Evolutionary conservation across 2,329 filamentous ascomycete genomes (phyloP), one percentile per base, ranked within the genome.

Genomic region (Colletotrichum lentis): DNA sequence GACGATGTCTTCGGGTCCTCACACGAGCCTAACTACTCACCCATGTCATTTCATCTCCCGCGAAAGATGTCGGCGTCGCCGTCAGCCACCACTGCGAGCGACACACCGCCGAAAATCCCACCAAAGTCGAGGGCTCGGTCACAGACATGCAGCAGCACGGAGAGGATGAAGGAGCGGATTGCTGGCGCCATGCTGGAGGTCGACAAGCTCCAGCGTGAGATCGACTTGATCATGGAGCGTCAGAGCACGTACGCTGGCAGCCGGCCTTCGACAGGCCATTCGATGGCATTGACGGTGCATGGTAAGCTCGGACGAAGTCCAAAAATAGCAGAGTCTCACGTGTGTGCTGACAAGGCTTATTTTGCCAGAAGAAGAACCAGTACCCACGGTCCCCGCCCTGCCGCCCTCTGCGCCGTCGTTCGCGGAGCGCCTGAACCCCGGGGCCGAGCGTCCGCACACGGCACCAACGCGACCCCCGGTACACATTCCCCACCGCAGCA

Each of bases 211-310:
- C 82, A 90, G 75, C 83, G 82, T 65, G 82, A 88, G 71, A 88
- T 90, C 61, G 85, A 90, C 60, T 82, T 85, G 58, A 80, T 86
- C 24, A 83, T 88, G 27, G 86, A 89, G 78, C 83, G 86, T 67
- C 86, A 88, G 76, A 90, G 85, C 75, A 76, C 88, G 41, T 89
- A 87, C 70, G 79, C 74, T 67, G 87, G 84, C 74, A 71, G 70
- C 50, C 81, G 85, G 56, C 85, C 86, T 39, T 84, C 84, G 49
- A 88, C 84, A 46, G 77, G 82, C 22, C 77, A 83, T 69, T 85
- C 82, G 24, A 73, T 78, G 71, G 74, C 74, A 46, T 54, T 54
- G 59, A 69, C 55, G 31, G 31, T 24, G 58, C 57, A 59, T 58
- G 68, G 68, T 70, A 68, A 64, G 69, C 44, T 55, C 39, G 18